Evolutionary conservation across 1,284 basidiomycete species (phyloP).

Genomic region (Sutorius eximius): DNA sequence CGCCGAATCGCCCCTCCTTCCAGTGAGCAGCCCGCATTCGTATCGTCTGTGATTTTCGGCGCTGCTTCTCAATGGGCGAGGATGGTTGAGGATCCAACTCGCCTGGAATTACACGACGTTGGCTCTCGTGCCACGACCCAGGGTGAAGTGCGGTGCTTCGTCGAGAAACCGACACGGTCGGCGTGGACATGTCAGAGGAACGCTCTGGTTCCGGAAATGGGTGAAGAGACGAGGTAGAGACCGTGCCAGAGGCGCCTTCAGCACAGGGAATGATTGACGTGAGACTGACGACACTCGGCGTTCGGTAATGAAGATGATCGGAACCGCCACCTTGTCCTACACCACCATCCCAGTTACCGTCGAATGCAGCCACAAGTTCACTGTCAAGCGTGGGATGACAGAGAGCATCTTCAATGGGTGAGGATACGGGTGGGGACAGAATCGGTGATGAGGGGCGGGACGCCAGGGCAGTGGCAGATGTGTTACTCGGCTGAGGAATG

Average conservation of each 20-base stretch:
- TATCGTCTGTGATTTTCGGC: slow-evolving; percentile 46
- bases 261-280: slow-evolving; percentile 12
- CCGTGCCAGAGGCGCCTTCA: slow-evolving; percentile 4
- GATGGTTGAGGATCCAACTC: slow-evolving; percentile 1
- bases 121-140: slow-evolving; percentile 13
- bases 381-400: slow-evolving; percentile 32
- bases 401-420: slow-evolving; percentile 3
- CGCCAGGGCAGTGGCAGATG: slow-evolving; percentile 9
- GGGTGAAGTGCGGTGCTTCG: slow-evolving; percentile 4
- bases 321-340: slow-evolving; percentile 4
- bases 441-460: slow-evolving; percentile 29
- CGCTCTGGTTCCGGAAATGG: slow-evolving; percentile 1
- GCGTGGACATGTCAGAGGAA: slow-evolving; percentile 3
- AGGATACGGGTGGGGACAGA: slow-evolving; percentile 3
- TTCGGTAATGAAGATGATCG: slow-evolving; percentile 19
- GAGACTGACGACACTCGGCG: slow-evolving; percentile 25
- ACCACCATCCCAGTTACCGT: slow-evolving; percentile 22
- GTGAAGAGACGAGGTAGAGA: slow-evolving; percentile 8
- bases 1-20: slow-evolving; percentile 44
- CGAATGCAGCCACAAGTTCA: slow-evolving; percentile 31
- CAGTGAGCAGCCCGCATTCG: slow-evolving; percentile 45
- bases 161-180: slow-evolving; percentile 8
- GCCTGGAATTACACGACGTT: background rate
- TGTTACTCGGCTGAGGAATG: slow-evolving; percentile 34
- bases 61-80: slow-evolving; percentile 28